phyloP scores from a whole-genome alignment of 2,329 filamentous ascomycete species.

The Paracorniculantispora psalliotae region DNA sequence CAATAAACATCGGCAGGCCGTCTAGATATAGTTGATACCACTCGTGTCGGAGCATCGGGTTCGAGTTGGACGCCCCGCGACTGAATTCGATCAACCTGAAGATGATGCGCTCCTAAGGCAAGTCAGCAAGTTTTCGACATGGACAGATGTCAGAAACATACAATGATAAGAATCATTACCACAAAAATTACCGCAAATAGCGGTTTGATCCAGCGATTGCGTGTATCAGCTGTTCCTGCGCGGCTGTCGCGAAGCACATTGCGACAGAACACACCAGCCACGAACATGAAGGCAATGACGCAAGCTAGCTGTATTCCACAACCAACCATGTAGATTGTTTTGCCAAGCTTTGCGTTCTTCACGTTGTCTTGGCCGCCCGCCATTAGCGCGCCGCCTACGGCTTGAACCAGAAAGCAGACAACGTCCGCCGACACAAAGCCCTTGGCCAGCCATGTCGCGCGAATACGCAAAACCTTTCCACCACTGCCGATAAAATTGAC shows the following conservation, averaged over 20 bases:
- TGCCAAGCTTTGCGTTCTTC: conserved; percentile 7
- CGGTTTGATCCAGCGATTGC: conserved; percentile 4
- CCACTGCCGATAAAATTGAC: conserved; percentile 35
- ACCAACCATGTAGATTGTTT: conserved; percentile 42
- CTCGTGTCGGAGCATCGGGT: conserved; percentile 26
- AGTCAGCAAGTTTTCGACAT: too few species aligned
- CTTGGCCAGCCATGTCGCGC: conserved; percentile 29
- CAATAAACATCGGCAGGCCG: conserved; percentile 36
- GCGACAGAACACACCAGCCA: conserved; percentile 23
- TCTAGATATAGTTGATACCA: conserved; percentile 42
- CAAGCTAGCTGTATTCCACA: conserved; percentile 45
- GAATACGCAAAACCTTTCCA: conserved; percentile 28
- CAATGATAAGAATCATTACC: conserved; percentile 29
- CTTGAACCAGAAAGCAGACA: conserved; percentile 27
- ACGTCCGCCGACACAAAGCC: conserved; percentile 37
- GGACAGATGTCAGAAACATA: conserved; percentile 16
- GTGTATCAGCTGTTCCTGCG: conserved; percentile 7
- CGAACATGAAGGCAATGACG: conserved; percentile 37
- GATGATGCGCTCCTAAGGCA: conserved; percentile 37
- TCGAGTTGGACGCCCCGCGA: conserved; percentile 27
- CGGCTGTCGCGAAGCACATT: not conserved
- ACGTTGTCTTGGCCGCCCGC: conserved; percentile 13
- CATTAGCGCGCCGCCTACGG: conserved; percentile 24
- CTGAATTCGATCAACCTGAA: conserved; percentile 49
- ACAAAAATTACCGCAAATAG: conserved; percentile 23